Evolutionary conservation across 1,284 basidiomycete species (phyloP).

Genomic region (Megacollybia platyphylla): DNA sequence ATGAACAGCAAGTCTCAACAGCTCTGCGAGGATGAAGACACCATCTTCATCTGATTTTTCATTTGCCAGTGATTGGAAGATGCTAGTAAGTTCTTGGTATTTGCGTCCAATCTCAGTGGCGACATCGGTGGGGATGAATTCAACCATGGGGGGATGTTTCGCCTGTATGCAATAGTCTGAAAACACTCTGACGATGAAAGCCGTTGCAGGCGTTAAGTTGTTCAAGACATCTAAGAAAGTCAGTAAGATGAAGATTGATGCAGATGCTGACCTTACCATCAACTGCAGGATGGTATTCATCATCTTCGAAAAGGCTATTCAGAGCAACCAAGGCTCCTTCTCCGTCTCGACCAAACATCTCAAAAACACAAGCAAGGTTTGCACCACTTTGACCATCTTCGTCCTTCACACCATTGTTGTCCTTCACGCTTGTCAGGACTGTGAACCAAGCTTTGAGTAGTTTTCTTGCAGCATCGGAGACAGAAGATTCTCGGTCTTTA

Average conservation of each 20-base stretch:
- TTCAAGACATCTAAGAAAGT: conserved; percentile 7
- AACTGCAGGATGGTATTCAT: conserved; percentile 32
- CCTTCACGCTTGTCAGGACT: conserved; percentile 21
- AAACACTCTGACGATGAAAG: conserved; percentile 81
- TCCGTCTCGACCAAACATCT: conserved; percentile 33
- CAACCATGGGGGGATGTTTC: conserved; percentile 67
- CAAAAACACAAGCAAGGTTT: conserved; percentile 26
- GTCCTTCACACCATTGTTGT: conserved; percentile 20
- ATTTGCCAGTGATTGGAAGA: conserved; percentile 30
- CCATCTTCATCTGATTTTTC: conserved; percentile 36
- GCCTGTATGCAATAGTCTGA: conserved; percentile 61
- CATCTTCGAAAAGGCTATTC: conserved; percentile 24
- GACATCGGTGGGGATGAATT: conserved; percentile 70
- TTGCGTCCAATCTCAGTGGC: conserved; percentile 77
- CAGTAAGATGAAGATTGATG: conserved; percentile 11
- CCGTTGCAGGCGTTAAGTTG: conserved; percentile 66
- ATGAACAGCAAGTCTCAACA: conserved; percentile 73
- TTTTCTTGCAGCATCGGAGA: conserved; percentile 68
- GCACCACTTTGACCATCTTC: conserved; percentile 26
- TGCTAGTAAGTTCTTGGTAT: conserved; percentile 41
- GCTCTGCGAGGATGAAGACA: conserved; percentile 71
- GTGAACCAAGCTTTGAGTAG: conserved; percentile 76
- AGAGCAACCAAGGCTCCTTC: conserved; percentile 33
- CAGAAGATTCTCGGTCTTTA: conserved; percentile 78
- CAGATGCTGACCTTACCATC: conserved; percentile 61